phyloP scores from a whole-genome alignment of 129 eudicot genomes.

The Kitagawia praeruptora region DNA sequence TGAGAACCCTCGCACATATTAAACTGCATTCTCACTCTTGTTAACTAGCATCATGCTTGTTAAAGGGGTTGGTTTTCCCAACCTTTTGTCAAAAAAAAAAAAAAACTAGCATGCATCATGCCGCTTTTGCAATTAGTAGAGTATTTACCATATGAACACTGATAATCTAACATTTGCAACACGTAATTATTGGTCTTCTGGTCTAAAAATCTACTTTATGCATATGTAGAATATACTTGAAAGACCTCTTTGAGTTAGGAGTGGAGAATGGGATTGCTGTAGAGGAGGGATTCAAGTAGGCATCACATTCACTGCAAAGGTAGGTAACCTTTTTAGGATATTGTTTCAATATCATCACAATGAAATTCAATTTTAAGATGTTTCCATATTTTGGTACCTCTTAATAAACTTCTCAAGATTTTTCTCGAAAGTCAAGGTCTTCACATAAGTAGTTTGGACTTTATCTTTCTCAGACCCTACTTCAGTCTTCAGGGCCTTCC shows the following conservation, averaged over 20 bases:
- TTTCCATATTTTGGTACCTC: neutral
- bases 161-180: too few species aligned
- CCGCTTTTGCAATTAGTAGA: neutral
- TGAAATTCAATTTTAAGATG: too few species aligned
- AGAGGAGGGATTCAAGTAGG: conserved; percentile 56
- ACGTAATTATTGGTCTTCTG: too few species aligned
- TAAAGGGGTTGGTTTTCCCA: too few species aligned
- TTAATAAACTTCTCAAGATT: too few species aligned
- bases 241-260: conserved; percentile 53
- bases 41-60: neutral
- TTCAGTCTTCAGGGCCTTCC: neutral
- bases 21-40: too few species aligned
- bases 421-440: too few species aligned
- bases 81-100: too few species aligned
- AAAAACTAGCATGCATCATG: too few species aligned
- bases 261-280: conserved; percentile 58
- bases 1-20: too few species aligned
- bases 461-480: neutral
- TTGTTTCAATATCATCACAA: too few species aligned
- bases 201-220: neutral
- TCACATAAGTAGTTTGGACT: too few species aligned
- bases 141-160: neutral
- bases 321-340: conserved; percentile 21
- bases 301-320: conserved; percentile 48
- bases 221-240: conserved; percentile 56